Percentiles rank a stretch among this genome's conserved stretches.
These are phyloP conservation scores for Aphanomyces euteiches DNA, from an alignment of 352 stramenopile species.

Conservation along the genomic window DNA sequence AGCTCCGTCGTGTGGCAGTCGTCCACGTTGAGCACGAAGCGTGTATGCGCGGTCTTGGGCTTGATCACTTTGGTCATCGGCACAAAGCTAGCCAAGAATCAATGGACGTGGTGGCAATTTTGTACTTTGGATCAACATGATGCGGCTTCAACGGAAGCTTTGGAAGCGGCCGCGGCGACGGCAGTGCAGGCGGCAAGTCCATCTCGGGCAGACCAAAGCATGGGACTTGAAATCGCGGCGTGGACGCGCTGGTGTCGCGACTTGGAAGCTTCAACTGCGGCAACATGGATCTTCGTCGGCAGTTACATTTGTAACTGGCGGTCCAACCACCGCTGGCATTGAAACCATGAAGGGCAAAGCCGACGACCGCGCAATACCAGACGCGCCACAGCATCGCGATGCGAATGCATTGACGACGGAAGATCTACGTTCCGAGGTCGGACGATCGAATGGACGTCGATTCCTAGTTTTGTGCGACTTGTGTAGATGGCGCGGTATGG, in stretches of 20 bases:
- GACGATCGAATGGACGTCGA: not conserved
- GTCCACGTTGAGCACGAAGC: conserved; percentile 4
- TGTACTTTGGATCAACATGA: not conserved
- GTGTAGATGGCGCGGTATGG: conserved; percentile 50
- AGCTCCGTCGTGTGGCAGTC: conserved; percentile 9
- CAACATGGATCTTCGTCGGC: not conserved
- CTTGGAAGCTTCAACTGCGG: not conserved
- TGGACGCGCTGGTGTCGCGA: too few species aligned
- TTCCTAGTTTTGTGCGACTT: too few species aligned
- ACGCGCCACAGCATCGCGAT: conserved; percentile 40
- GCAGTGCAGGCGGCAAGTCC: not conserved
- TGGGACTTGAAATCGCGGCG: not conserved
- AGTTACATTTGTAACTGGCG: too few species aligned
- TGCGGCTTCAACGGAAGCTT: conserved; percentile 6
- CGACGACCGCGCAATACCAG: conserved; percentile 25
- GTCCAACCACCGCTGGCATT: too few species aligned
- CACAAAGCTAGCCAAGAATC: conserved; percentile 2
- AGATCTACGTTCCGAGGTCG: conserved; percentile 59
- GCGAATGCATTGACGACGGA: conserved; percentile 50
- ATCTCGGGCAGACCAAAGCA: not conserved
- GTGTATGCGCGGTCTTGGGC: not conserved
- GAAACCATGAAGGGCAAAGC: not conserved
- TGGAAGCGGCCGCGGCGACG: conserved; percentile 16
- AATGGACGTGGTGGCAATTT: not conserved
- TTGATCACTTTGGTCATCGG: conserved; percentile 4